These are phyloP conservation scores for Turnera subulata DNA, from an alignment of 345 rosid species.

Conservation along the genomic window DNA sequence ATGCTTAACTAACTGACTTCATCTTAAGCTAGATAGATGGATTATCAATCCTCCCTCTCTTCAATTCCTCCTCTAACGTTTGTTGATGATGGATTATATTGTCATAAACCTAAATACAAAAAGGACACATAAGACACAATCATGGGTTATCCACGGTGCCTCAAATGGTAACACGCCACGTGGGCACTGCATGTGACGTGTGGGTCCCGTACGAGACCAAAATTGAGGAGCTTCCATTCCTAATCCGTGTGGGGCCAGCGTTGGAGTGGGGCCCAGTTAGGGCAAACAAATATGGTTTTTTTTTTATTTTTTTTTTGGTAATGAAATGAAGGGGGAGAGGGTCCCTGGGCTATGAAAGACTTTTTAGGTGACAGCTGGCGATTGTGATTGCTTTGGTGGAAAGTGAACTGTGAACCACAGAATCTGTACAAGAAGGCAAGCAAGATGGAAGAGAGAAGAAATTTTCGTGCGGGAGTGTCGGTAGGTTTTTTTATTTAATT, in stretches of 20 bases:
- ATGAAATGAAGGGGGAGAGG: background rate
- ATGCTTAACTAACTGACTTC: no score
- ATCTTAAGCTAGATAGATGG: no score
- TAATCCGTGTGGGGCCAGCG: background rate
- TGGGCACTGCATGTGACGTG: constrained; percentile 21
- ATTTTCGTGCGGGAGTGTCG: background rate
- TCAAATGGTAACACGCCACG: constrained; percentile 18
- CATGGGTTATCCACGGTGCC: background rate
- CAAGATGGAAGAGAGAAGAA: background rate
- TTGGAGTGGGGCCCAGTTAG: background rate
- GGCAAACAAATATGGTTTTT: background rate
- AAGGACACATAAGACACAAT: background rate
- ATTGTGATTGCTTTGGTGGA: constrained; percentile 27
- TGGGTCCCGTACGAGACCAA: constrained; percentile 4
- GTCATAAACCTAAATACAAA: background rate
- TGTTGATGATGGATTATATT: background rate
- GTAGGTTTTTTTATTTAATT: background rate
- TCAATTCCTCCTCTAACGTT: no score
- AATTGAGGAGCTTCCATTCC: background rate
- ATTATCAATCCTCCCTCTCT: no score
- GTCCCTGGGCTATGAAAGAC: background rate
- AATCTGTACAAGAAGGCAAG: background rate
- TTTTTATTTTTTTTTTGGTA: background rate
- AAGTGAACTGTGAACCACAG: constrained; percentile 35
- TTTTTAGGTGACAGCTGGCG: constrained; percentile 26